A percentile compares a stretch with the other conserved stretches of the same genome.
Conservation (phyloP, 1,284 basidiomycete species). For the Ceratobasidium sp. region DNA sequence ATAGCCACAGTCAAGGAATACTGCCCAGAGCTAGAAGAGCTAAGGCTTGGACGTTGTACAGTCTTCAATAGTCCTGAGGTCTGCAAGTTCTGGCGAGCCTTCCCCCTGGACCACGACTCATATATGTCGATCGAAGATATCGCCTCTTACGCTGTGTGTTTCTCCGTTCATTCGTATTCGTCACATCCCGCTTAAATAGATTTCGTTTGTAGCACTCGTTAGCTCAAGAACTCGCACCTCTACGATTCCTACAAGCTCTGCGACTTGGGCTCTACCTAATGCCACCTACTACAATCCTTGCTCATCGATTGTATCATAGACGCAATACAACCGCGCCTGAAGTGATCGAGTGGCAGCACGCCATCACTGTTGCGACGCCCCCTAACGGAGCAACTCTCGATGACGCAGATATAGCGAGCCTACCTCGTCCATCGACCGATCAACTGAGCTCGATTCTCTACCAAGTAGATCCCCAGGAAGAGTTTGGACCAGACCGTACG, state of each 20-base stretch:
- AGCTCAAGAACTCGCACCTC: conserved; percentile 18
- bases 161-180: neutral
- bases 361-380: neutral
- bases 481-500: neutral
- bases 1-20: neutral
- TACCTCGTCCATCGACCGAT: neutral
- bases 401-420: neutral
- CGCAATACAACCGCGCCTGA: conserved; percentile 1
- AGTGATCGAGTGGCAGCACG: conserved; percentile 31
- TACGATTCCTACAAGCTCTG: neutral
- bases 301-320: conserved; percentile 32
- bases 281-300: conserved; percentile 26
- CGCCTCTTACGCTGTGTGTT: conserved; percentile 30
- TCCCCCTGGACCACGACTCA: conserved; percentile 38
- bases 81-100: conserved; percentile 22
- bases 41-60: conserved; percentile 25
- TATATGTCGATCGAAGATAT: conserved; percentile 38
- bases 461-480: neutral
- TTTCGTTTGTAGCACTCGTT: conserved; percentile 19
- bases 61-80: conserved; percentile 23
- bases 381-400: neutral
- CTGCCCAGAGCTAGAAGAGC: conserved; percentile 20
- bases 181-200: neutral
- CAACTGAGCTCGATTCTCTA: conserved; percentile 17
- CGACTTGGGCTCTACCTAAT: conserved; percentile 28